Conservation (phyloP, 179 eudicot genomes). For the Heliamphora pulchella region DNA sequence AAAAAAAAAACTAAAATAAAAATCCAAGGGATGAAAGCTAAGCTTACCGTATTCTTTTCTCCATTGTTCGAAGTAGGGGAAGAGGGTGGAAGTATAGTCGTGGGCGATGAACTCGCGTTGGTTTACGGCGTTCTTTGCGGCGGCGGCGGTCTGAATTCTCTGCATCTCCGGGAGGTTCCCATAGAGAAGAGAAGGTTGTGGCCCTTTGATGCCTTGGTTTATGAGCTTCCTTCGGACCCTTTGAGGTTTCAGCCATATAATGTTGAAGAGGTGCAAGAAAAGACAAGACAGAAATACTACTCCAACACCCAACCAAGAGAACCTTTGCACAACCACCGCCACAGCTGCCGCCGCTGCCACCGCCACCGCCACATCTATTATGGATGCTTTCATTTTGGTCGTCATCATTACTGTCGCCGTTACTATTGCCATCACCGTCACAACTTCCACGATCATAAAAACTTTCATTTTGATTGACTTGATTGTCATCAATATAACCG, state of each 20-base stretch:
- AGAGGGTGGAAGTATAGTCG: constrained; percentile 53
- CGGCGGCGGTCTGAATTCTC: constrained; percentile 36
- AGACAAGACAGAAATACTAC: constrained; percentile 17
- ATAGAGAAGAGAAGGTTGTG: constrained; percentile 43
- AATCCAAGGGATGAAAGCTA: neutral
- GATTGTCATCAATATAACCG: no score
- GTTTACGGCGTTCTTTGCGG: neutral
- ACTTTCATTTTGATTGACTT: no score
- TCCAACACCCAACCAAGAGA: constrained; percentile 15
- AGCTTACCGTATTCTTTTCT: constrained; percentile 45
- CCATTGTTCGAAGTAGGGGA: constrained; percentile 80
- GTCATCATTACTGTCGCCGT: no score
- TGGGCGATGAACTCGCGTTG: constrained; percentile 46
- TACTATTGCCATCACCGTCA: no score
- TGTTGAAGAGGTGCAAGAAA: constrained; percentile 17
- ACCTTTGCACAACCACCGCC: neutral
- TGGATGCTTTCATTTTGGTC: no score
- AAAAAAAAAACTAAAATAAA: neutral
- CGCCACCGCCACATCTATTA: no score
- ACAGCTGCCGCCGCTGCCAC: no score
- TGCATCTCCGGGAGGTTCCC: constrained; percentile 70
- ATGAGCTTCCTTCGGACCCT: constrained; percentile 39
- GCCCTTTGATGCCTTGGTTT: constrained; percentile 60
- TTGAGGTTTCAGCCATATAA: constrained; percentile 36
- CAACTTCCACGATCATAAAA: no score